These are phyloP conservation scores for Dendrobium officinale DNA, from an alignment of 106 monocot genomes.

Conservation along the genomic window DNA sequence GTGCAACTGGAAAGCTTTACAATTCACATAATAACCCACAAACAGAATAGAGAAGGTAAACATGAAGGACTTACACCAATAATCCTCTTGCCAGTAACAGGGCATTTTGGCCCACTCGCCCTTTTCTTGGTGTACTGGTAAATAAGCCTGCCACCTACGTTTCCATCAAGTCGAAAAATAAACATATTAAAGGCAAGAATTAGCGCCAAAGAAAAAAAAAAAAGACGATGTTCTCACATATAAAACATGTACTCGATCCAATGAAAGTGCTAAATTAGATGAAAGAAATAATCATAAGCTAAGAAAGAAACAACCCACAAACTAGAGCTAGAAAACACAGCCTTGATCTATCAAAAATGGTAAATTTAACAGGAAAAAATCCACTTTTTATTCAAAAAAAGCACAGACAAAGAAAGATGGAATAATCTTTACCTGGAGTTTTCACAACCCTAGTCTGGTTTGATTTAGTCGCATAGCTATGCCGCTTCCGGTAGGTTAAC, in stretches of 20 bases:
- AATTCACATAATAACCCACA: not conserved
- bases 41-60: slow-evolving; percentile 27
- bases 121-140: slow-evolving; percentile 89
- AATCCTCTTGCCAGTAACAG: slow-evolving; percentile 88
- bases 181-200: not conserved
- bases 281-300: not conserved
- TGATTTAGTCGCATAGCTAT: slow-evolving; percentile 93
- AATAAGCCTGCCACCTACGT: slow-evolving; percentile 66
- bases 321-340: not conserved
- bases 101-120: slow-evolving; percentile 88
- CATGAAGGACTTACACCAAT: slow-evolving; percentile 53
- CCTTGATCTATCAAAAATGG: not conserved
- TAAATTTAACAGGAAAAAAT: not conserved
- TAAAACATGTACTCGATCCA: not conserved
- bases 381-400: not conserved
- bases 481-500: slow-evolving; percentile 78
- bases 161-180: slow-evolving; percentile 11
- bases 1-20: not conserved
- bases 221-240: not conserved
- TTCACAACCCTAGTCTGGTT: slow-evolving; percentile 85
- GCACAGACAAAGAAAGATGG: not conserved
- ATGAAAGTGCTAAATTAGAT: not conserved
- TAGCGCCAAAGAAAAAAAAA: not conserved
- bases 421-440: slow-evolving; percentile 50
- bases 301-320: not conserved